Conservation (phyloP, 805 yeast species). For the Candida boleticola region DNA sequence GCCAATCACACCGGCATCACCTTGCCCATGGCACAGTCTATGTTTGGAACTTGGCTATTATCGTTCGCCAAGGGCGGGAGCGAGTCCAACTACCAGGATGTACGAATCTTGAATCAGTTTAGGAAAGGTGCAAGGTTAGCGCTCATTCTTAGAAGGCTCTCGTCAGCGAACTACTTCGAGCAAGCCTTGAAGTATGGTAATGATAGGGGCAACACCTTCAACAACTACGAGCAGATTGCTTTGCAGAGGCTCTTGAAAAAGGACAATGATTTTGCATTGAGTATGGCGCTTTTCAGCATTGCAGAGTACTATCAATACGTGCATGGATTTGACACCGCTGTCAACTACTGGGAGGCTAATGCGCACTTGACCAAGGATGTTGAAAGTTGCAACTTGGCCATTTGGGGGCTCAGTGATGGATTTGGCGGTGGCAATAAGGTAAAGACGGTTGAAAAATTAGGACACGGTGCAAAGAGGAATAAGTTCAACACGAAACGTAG, state of each 20-base stretch:
- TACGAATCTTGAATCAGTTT: slow-evolving; percentile 18
- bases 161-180: slow-evolving; percentile 8
- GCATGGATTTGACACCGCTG: slow-evolving; percentile 15
- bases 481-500: slow-evolving; percentile 22
- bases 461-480: slow-evolving; percentile 16
- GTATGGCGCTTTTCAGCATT: slow-evolving; percentile 15
- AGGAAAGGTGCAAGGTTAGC: slow-evolving; percentile 19
- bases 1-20: slow-evolving; percentile 15
- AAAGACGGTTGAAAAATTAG: slow-evolving; percentile 17
- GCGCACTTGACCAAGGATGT: slow-evolving; percentile 19
- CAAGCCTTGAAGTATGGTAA: not conserved
- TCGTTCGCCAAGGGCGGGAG: slow-evolving; percentile 14
- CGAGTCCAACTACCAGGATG: slow-evolving; percentile 18
- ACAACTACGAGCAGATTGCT: slow-evolving; percentile 4
- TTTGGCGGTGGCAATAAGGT: slow-evolving; percentile 20
- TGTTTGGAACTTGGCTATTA: slow-evolving; percentile 25
- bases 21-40: slow-evolving; percentile 22
- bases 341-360: slow-evolving; percentile 21
- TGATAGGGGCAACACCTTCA: not conserved
- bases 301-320: slow-evolving; percentile 19
- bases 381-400: slow-evolving; percentile 21
- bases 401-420: slow-evolving; percentile 19
- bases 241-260: slow-evolving; percentile 12
- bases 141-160: slow-evolving; percentile 13
- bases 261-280: slow-evolving; percentile 17